Conservation (phyloP, 2,329 filamentous ascomycete genomes). For the Cadophora gregata region DNA sequence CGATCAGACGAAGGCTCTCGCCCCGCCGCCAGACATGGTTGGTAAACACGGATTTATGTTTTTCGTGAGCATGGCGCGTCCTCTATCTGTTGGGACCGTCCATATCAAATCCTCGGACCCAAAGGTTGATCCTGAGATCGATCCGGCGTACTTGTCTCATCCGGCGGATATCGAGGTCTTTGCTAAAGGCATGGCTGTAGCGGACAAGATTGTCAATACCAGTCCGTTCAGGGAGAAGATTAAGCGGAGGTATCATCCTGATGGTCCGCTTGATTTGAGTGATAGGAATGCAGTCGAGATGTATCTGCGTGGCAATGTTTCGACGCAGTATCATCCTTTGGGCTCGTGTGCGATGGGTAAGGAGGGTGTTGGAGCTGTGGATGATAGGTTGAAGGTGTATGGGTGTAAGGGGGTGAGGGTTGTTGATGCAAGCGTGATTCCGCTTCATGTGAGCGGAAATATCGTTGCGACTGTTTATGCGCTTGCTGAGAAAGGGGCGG, state of each 20-base stretch:
- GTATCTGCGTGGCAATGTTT: not conserved
- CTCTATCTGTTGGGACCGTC: not conserved
- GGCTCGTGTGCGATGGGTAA: constrained; percentile 6
- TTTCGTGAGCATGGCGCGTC: not conserved
- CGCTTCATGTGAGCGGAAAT: constrained; percentile 8
- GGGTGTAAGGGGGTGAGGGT: constrained; percentile 8
- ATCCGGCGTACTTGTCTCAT: constrained; percentile 1
- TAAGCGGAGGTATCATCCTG: constrained; percentile 2
- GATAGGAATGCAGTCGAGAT: not conserved
- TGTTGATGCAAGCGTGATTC: constrained; percentile 14
- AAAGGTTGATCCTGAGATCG: not conserved
- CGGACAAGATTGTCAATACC: constrained; percentile 7
- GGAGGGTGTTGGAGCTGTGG: not conserved
- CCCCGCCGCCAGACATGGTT: not conserved
- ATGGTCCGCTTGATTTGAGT: not conserved
- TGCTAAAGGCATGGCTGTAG: constrained; percentile 9
- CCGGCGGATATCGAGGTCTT: constrained; percentile 15
- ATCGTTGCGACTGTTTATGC: constrained; percentile 13
- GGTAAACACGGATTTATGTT: not conserved
- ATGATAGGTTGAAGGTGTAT: constrained; percentile 8
- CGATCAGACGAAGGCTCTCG: constrained; percentile 16
- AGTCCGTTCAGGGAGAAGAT: constrained; percentile 2
- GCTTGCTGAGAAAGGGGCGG: constrained; percentile 9
- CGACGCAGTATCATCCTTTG: constrained; percentile 15
- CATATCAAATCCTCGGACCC: constrained; percentile 2